A percentile compares a stretch with the other conserved stretches of the same genome.
Evolutionary conservation across 129 eudicot species (phyloP).

Genomic region (Ambrosia trifida): DNA sequence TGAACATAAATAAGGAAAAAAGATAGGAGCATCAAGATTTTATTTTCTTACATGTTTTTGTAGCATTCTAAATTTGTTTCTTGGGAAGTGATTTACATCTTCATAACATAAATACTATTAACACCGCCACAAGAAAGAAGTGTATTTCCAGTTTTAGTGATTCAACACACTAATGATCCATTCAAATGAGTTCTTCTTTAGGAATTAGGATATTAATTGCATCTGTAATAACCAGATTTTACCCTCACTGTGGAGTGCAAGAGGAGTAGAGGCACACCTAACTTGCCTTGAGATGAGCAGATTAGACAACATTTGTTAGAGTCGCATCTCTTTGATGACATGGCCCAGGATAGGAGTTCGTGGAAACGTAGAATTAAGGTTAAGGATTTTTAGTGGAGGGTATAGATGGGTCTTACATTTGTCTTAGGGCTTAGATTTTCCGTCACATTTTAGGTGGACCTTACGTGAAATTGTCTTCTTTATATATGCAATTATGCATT

Average conservation of each 20-base stretch:
- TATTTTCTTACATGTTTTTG: background rate
- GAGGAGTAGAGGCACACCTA: no score
- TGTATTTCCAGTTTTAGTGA: background rate
- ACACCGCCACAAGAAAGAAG: background rate
- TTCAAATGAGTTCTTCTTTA: background rate
- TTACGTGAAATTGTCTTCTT: no score
- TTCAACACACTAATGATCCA: background rate
- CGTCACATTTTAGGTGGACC: no score
- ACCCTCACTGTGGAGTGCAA: background rate
- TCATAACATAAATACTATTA: background rate
- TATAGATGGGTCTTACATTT: no score
- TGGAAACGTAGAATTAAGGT: no score
- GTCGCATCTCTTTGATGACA: no score
- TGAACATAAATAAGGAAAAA: background rate
- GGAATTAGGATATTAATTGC: background rate
- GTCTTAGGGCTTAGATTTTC: no score
- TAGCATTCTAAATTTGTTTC: background rate
- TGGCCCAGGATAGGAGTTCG: no score
- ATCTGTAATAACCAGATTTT: conserved; percentile 1
- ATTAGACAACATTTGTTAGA: no score
- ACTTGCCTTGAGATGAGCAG: no score
- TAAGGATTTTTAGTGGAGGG: no score
- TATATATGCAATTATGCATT: no score
- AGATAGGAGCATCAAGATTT: background rate
- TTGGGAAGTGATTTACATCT: background rate